Conservation (phyloP, 2,329 filamentous ascomycete species). For the Periconia sp. region DNA sequence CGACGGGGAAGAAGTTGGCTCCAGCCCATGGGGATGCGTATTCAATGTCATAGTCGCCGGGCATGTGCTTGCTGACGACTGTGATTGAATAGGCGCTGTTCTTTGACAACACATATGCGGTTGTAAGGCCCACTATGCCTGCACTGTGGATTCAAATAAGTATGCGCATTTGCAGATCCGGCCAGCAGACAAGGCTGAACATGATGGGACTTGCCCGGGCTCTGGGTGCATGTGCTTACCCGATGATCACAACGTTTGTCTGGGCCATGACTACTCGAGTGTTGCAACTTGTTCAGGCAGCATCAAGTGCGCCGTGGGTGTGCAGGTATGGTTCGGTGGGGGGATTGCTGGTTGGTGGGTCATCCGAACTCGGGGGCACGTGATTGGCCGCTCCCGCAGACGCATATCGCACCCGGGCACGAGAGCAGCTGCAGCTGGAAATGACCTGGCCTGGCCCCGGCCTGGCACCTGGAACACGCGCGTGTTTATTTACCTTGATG, state of each 20-base stretch:
- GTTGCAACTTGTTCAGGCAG: not conserved
- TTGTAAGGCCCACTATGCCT: conserved; percentile 70
- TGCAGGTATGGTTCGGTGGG: not conserved
- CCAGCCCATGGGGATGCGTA: conserved; percentile 90
- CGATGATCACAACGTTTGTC: conserved; percentile 55
- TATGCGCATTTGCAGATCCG: conserved; percentile 9
- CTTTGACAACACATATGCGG: conserved; percentile 66
- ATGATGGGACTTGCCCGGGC: too few species aligned
- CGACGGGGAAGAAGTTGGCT: conserved; percentile 73
- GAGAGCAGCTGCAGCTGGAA: not conserved
- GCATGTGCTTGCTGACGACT: conserved; percentile 85
- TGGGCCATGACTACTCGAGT: conserved; percentile 8
- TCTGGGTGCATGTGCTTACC: conserved; percentile 50
- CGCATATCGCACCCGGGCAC: not conserved
- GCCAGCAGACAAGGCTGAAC: too few species aligned
- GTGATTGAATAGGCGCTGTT: conserved; percentile 66
- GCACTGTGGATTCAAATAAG: conserved; percentile 53
- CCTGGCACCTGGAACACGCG: not conserved
- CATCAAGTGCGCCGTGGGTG: not conserved
- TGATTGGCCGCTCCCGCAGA: not conserved
- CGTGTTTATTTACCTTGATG: conserved; percentile 4
- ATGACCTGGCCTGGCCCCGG: not conserved
- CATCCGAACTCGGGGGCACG: not conserved
- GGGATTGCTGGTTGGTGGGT: not conserved
- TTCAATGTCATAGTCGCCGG: conserved; percentile 89